phyloP scores from a whole-genome alignment of 345 rosid species.

The Eucalyptus camaldulensis region DNA sequence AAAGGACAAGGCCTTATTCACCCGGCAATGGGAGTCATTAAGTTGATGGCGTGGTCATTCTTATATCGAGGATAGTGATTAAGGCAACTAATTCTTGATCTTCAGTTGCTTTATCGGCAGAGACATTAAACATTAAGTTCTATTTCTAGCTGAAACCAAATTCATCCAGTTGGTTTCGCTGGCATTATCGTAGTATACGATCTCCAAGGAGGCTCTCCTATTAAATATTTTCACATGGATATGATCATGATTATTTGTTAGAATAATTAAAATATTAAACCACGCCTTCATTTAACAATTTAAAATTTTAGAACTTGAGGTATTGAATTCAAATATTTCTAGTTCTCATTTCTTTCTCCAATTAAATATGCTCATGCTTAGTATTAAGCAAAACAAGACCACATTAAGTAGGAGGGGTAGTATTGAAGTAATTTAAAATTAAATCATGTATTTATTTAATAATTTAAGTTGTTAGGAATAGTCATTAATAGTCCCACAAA shows the following conservation, averaged over 20 bases:
- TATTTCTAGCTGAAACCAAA: not conserved
- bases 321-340: accelerated
- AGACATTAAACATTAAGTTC: not conserved
- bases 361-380: too few species aligned
- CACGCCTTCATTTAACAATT: accelerated
- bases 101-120: not conserved
- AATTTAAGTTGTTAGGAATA: too few species aligned
- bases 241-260: not conserved
- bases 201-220: not conserved
- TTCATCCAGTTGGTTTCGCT: not conserved
- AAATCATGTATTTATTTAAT: too few species aligned
- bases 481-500: too few species aligned
- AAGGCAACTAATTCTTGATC: not conserved
- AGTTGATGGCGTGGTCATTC: not conserved
- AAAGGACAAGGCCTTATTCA: not conserved
- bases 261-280: too few species aligned
- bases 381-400: too few species aligned
- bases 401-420: too few species aligned
- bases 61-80: not conserved
- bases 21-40: not conserved
- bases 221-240: not conserved
- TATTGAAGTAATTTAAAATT: too few species aligned
- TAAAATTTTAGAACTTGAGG: too few species aligned
- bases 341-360: too few species aligned
- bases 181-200: not conserved